Evolutionary conservation across 2,329 filamentous ascomycete genomes (phyloP), one percentile per base, ranked within the genome.

Genomic region (Aspergillus tanneri): DNA sequence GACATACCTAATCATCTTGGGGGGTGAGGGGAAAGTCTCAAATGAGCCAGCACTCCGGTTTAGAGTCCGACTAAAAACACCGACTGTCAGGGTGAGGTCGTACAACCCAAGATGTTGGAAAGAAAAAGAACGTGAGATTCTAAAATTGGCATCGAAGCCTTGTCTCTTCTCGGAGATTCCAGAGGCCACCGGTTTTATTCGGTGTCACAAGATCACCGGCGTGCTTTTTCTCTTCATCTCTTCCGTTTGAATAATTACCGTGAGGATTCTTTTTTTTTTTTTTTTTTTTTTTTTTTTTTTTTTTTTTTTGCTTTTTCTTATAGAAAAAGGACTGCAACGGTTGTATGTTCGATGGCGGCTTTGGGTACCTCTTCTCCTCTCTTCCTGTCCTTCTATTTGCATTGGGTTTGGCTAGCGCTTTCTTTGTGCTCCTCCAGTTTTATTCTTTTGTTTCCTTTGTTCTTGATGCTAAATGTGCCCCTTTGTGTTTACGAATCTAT

Each of bases 301-400:
- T 27, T 27, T 27, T 27, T 7, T 8, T 12, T 27, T 25, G 3
- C 6, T 7, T 40, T 18, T 40, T 9, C 25, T 2, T 22, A 10
- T 16, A 9, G 21, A 23, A 22, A 23, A 22, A 40, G 12, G n/a
- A 18, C 19, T 40, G 37, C 24, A 27, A 27, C 24, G n/a, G 21
- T 22, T 40, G 37, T 40, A 40, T 40, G 37, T 14, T 40, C 21
- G 12, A 40, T 40, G 37, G 11, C n/a, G 22, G 23, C 25, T 40
- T 27, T 25, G 18, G 14, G 19, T 40, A 39, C 22, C 22, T 38
- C 4, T 34, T 34, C 9, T 34, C 10, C 9, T 34, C 5, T 34
- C n/a, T 9, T 34, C 10, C 12, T 34, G 14, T 19, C 12, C 9
- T 10, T 32, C n/a, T 18, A 16, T 11, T 34, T 34, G 30, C 30